Conservation (phyloP, 2,329 filamentous ascomycete species). For the Akanthomyces lecanii region DNA sequence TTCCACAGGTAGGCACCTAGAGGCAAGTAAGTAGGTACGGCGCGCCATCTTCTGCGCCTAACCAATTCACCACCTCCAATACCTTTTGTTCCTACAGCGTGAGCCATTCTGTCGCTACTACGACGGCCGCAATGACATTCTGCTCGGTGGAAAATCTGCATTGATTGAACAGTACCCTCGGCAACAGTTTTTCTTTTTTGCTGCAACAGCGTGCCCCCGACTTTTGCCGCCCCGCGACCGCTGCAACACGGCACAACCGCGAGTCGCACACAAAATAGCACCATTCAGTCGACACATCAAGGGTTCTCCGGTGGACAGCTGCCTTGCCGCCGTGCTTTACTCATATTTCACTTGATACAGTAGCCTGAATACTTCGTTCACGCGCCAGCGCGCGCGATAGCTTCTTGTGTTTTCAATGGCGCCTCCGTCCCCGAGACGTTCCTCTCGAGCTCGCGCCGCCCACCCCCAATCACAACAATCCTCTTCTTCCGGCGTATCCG, state of each 20-base stretch:
- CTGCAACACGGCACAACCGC: background rate
- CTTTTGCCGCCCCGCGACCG: background rate
- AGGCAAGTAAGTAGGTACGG: background rate
- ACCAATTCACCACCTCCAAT: background rate
- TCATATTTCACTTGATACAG: background rate
- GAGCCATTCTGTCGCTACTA: constrained; percentile 1
- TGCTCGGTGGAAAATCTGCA: background rate
- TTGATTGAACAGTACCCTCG: background rate
- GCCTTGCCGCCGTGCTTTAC: background rate
- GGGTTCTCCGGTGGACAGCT: background rate
- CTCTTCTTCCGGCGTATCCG: constrained; percentile 73
- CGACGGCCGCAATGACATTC: background rate
- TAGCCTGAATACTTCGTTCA: constrained; percentile 26
- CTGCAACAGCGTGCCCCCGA: background rate
- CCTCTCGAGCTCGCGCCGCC: constrained; percentile 80
- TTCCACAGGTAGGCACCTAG: too few species aligned
- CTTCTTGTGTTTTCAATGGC: constrained; percentile 44
- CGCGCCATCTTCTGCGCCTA: background rate
- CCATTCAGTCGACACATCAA: constrained; percentile 16
- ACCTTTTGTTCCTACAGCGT: background rate
- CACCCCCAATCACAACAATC: constrained; percentile 74
- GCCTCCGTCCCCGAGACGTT: constrained; percentile 72
- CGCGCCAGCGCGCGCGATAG: background rate
- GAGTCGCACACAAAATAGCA: constrained; percentile 1
- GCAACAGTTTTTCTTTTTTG: background rate